Evolutionary conservation across 1,284 basidiomycete genomes (phyloP), one percentile per base, ranked within the genome.

Genomic region (Psilocybe mexicana): DNA sequence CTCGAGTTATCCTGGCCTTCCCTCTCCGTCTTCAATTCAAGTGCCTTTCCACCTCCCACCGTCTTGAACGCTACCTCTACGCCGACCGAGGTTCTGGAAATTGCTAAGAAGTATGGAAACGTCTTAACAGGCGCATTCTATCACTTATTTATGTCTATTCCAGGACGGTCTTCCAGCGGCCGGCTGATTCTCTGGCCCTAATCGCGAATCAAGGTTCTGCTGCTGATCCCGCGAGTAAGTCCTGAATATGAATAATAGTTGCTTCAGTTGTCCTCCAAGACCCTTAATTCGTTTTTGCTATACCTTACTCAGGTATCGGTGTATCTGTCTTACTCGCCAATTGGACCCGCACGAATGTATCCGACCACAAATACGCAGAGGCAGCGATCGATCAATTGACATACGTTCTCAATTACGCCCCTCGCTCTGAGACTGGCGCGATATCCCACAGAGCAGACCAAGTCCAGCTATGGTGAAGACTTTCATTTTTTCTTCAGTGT

Each of bases 181-280:
- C 72, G 11, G 51, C 67, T 2, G 58, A 68, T 52, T 70, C 72
- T n/a, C 57, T 75, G 36, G 60, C 78, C 4, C 65, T 82, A 57
- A 72, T 78, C 61, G 68, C 71, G 55, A 74, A 71, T 40, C 76
- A 84, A 59, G 85, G 81, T 2, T 81, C 86, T 1, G 82, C 84
- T 0, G 90, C 82, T 2, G 90, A 92, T 72, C 90, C 90, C 7
- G 85, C 88, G 2, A 85, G 84, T 79, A 68, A 55, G 76, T 18
- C 18, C 18, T 71, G 24, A 42, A 6, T 18, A 23, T 44, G 18
- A 18, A 42, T 42, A 2, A 18, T 8, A 36, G 42, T 55, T 53
- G 50, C 45, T 44, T 12, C 36, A 43, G 11, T 11, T 54, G 24
- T 4, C 8, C 24, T 18, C 25, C 43, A 44, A 10, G 33, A 42